A percentile compares a stretch with the other conserved stretches of the same genome.
Evolutionary conservation across 192 early-diverging fungal species (phyloP).

Genomic region (Backusella circina): DNA sequence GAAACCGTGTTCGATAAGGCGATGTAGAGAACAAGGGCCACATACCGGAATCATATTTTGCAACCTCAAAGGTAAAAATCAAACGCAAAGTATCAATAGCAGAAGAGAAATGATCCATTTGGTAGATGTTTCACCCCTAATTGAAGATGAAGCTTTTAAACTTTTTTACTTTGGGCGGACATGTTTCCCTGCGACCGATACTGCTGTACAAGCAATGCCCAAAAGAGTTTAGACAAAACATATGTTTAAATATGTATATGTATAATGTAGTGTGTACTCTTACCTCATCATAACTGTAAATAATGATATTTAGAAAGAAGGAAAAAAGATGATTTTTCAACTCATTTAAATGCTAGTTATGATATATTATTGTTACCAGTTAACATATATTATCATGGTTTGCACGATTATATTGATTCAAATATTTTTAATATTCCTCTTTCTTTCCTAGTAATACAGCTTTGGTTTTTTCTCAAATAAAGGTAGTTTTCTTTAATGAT

Average conservation of each 20-base stretch:
- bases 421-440: too few relatives aligned
- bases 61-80: neutral
- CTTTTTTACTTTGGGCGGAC: neutral
- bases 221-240: neutral
- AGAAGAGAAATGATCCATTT: neutral
- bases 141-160: neutral
- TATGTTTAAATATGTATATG: neutral
- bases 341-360: neutral
- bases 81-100: neutral
- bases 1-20: too few relatives aligned
- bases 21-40: neutral
- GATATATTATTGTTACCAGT: neutral
- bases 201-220: neutral
- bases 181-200: neutral
- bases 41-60: neutral
- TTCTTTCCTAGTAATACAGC: too few relatives aligned
- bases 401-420: too few relatives aligned
- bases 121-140: neutral
- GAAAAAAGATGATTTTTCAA: neutral
- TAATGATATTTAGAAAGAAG: neutral
- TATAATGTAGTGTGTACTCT: neutral
- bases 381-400: too few relatives aligned
- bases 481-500: too few relatives aligned
- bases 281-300: neutral
- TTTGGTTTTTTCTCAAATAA: too few relatives aligned